A percentile compares a stretch with the other conserved stretches of the same genome.
Conservation (phyloP, 1,139 yeast genomes). For the Arxiozyma slooffiae region DNA sequence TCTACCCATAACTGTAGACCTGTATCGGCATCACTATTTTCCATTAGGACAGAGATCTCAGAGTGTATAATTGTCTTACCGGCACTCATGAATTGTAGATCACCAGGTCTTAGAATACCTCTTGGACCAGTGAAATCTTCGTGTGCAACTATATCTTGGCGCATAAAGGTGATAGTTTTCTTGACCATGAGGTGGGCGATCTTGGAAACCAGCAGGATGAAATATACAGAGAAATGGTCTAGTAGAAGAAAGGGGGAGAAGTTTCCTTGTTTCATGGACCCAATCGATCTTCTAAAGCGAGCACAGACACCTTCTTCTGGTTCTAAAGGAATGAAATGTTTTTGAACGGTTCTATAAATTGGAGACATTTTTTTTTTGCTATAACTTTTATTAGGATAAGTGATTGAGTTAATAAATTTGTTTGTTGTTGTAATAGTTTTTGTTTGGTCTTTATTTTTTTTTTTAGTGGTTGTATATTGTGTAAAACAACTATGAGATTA, state of each 20-base stretch:
- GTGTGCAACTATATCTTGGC: slow-evolving; percentile 74
- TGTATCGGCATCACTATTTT: slow-evolving; percentile 46
- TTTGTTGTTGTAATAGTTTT: neutral
- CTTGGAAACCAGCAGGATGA: slow-evolving; percentile 76
- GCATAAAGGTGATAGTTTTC: slow-evolving; percentile 73
- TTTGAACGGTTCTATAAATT: slow-evolving; percentile 41
- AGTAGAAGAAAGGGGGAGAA: slow-evolving; percentile 78
- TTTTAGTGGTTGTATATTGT: neutral
- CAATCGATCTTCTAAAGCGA: slow-evolving; percentile 70
- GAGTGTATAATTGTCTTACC: slow-evolving; percentile 83
- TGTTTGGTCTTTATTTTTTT: too few relatives aligned
- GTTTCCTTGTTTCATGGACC: slow-evolving; percentile 54
- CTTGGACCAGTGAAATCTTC: slow-evolving; percentile 83
- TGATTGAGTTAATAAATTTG: neutral
- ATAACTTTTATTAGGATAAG: neutral
- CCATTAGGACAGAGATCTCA: slow-evolving; percentile 67
- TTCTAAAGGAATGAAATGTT: slow-evolving; percentile 55
- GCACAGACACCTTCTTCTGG: slow-evolving; percentile 88
- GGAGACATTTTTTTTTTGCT: neutral
- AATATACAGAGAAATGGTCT: slow-evolving; percentile 63
- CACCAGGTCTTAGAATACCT: slow-evolving; percentile 76
- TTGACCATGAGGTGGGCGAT: slow-evolving; percentile 89
- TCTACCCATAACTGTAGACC: slow-evolving; percentile 94
- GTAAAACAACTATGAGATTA: neutral
- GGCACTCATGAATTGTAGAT: slow-evolving; percentile 90